Evolutionary conservation across 305 asterid species (phyloP).

Genomic region (Stenogyne calaminthoides): DNA sequence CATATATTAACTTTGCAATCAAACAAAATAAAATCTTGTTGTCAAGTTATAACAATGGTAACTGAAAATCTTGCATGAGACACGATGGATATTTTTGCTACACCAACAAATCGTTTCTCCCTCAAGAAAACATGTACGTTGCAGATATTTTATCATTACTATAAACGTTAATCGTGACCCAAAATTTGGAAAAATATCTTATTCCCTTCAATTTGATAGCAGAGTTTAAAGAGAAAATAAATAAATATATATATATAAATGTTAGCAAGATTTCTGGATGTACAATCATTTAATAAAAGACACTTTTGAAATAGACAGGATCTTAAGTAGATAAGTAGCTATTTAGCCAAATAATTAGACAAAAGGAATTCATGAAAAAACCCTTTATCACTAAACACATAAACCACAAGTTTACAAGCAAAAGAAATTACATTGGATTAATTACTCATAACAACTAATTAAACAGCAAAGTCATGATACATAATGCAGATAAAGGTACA

Average conservation of each 20-base stretch:
- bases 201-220: neutral
- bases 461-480: conserved; percentile 14
- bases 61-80: neutral
- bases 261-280: too few species aligned
- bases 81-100: too few species aligned
- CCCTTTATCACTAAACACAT: conserved; percentile 25
- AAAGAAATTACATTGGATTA: conserved; percentile 10
- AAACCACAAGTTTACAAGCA: conserved; percentile 33
- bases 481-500: neutral
- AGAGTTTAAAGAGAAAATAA: too few species aligned
- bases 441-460: neutral
- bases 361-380: conserved; percentile 5
- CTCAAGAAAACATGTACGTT: neutral
- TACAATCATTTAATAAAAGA: too few species aligned
- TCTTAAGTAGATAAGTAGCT: neutral
- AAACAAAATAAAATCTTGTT: neutral
- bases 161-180: neutral
- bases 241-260: too few species aligned
- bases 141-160: too few species aligned
- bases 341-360: neutral
- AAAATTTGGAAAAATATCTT: neutral
- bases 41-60: neutral
- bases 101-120: neutral
- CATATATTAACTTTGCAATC: neutral
- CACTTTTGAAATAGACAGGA: too few species aligned